Evolutionary conservation across 2,329 filamentous ascomycete species (phyloP).

Genomic region (Pseudovirgaria hyperparasitica): DNA sequence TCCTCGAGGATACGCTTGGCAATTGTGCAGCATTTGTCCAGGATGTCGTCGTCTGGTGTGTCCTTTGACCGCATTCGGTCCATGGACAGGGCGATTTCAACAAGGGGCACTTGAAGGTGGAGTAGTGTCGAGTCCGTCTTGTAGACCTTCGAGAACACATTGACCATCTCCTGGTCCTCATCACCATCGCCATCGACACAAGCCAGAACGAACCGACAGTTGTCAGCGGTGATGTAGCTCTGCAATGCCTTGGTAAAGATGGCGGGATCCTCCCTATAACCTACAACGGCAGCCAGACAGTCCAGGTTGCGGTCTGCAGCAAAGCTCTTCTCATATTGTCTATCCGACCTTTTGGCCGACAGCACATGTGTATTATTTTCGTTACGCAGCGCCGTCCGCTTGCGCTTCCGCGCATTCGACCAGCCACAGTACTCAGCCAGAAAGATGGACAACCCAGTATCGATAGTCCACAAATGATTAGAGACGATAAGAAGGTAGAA

Average conservation of each 20-base stretch:
- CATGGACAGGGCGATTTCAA: conserved; percentile 12
- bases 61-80: conserved; percentile 7
- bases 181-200: conserved; percentile 17
- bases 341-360: conserved; percentile 9
- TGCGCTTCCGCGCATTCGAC: conserved; percentile 12
- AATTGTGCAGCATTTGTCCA: conserved; percentile 9
- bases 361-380: conserved; percentile 7
- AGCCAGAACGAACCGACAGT: conserved; percentile 14
- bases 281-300: conserved; percentile 17
- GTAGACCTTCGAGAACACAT: conserved; percentile 15
- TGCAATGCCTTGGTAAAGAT: conserved; percentile 15
- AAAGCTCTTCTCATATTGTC: conserved; percentile 4
- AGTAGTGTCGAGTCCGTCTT: conserved; percentile 10
- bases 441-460: conserved; percentile 15
- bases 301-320: conserved; percentile 6
- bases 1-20: conserved; percentile 4
- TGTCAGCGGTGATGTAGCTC: conserved; percentile 14
- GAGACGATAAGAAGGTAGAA: conserved; percentile 11
- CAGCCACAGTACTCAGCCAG: conserved; percentile 15
- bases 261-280: conserved; percentile 18
- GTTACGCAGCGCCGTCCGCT: conserved; percentile 1
- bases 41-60: conserved; percentile 10
- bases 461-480: conserved; percentile 13
- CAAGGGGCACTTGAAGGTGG: conserved; percentile 14
- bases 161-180: conserved; percentile 18